Conservation (phyloP, 163 green algal species). For the Chlorella variabilis region DNA sequence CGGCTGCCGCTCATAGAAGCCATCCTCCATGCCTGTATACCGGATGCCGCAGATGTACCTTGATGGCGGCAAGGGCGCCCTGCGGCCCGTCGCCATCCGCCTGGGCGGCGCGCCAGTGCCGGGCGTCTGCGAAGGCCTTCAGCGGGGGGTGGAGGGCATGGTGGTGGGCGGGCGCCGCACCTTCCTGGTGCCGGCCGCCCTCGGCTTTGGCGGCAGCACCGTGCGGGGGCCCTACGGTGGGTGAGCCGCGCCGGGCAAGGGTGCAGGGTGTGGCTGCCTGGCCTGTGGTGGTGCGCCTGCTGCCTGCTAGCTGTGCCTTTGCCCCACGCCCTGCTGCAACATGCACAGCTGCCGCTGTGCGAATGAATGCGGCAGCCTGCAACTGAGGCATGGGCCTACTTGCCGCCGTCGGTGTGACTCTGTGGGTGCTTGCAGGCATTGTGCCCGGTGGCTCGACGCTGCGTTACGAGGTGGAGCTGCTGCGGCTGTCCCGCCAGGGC, state of each 20-base stretch:
- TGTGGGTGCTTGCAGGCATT: not conserved
- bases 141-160: conserved; percentile 26
- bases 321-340: too few species aligned
- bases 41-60: conserved; percentile 13
- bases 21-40: too few species aligned
- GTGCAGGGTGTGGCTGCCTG: too few species aligned
- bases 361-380: too few species aligned
- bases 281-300: too few species aligned
- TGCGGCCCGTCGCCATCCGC: not conserved
- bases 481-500: conserved; percentile 29
- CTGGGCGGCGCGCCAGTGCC: conserved; percentile 19
- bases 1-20: too few species aligned
- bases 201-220: conserved; percentile 11
- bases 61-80: conserved; percentile 24
- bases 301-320: too few species aligned
- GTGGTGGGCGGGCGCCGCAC: conserved; percentile 8
- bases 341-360: not conserved
- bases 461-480: conserved; percentile 33
- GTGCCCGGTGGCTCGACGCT: conserved; percentile 5
- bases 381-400: too few species aligned
- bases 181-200: conserved; percentile 15
- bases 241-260: not conserved
- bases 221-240: conserved; percentile 21
- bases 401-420: too few species aligned
- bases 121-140: conserved; percentile 11